phyloP scores from a whole-genome alignment of 2,329 filamentous ascomycete species.

The Curvularia eragrostidis region DNA sequence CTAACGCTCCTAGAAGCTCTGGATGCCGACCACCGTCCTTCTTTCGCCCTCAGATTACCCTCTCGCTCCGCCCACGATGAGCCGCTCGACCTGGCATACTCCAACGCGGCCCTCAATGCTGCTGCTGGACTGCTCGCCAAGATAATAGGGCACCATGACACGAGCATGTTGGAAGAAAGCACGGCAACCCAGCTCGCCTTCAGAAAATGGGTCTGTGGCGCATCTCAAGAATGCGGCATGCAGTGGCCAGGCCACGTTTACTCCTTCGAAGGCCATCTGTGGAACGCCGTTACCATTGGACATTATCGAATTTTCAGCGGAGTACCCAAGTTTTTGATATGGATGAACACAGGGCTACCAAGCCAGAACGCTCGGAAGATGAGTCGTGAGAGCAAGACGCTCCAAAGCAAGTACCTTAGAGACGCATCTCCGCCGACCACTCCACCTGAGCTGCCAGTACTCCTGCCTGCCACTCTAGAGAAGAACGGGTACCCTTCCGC shows the following conservation, averaged over 20 bases:
- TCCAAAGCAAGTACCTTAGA: constrained; percentile 52
- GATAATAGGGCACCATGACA: constrained; percentile 26
- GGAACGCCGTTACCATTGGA: constrained; percentile 33
- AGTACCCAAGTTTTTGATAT: constrained; percentile 19
- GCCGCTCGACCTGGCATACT: constrained; percentile 31
- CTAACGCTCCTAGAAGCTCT: constrained; percentile 32
- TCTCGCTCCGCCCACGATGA: constrained; percentile 13
- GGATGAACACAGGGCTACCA: constrained; percentile 14
- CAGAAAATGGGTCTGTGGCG: constrained; percentile 35
- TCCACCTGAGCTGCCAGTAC: constrained; percentile 29
- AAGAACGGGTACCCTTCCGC: neutral
- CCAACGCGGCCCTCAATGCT: constrained; percentile 33
- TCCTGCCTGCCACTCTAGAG: neutral
- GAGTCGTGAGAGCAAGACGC: constrained; percentile 44
- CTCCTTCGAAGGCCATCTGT: constrained; percentile 36
- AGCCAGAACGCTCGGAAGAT: constrained; percentile 4
- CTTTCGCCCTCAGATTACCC: constrained; percentile 30
- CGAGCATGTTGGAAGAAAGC: constrained; percentile 23
- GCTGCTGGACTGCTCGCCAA: constrained; percentile 25
- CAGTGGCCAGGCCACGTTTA: constrained; percentile 25
- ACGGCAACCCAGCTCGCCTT: constrained; percentile 32
- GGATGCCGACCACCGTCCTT: constrained; percentile 33
- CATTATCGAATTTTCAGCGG: constrained; percentile 43
- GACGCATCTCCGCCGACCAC: constrained; percentile 45
- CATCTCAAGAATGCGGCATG: constrained; percentile 17